Conservation (phyloP, 345 rosid genomes). For the Rhodamnia argentea region DNA sequence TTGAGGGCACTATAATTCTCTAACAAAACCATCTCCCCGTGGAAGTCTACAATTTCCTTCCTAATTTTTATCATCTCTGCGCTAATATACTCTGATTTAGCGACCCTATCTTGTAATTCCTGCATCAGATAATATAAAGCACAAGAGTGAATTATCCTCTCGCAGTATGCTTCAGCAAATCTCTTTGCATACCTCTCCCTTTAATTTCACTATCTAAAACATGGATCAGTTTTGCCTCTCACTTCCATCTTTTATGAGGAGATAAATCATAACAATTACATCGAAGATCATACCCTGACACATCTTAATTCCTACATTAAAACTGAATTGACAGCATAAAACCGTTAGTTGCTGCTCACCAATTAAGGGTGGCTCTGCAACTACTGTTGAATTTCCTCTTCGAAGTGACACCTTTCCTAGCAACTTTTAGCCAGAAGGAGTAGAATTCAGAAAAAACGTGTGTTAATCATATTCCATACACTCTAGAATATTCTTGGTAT, state of each 20-base stretch:
- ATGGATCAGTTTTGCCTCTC: neutral
- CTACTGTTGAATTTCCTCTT: neutral
- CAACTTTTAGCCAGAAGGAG: neutral
- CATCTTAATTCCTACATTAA: neutral
- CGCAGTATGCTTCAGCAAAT: neutral
- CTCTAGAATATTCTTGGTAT: neutral
- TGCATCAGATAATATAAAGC: slow-evolving; percentile 10
- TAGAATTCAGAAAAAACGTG: neutral
- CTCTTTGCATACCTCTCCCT: neutral
- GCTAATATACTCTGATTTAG: slow-evolving; percentile 34
- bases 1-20: slow-evolving; percentile 96
- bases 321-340: neutral
- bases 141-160: neutral
- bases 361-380: neutral
- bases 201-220: neutral
- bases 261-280: neutral
- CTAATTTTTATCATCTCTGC: slow-evolving; percentile 55
- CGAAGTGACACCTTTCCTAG: neutral
- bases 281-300: neutral
- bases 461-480: neutral
- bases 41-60: slow-evolving; percentile 85
- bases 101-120: slow-evolving; percentile 75
- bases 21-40: slow-evolving; percentile 91
- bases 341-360: neutral
- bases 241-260: neutral